Evolutionary conservation across 192 early-diverging fungal species (phyloP).

Genomic region (Backusella australiensis): DNA sequence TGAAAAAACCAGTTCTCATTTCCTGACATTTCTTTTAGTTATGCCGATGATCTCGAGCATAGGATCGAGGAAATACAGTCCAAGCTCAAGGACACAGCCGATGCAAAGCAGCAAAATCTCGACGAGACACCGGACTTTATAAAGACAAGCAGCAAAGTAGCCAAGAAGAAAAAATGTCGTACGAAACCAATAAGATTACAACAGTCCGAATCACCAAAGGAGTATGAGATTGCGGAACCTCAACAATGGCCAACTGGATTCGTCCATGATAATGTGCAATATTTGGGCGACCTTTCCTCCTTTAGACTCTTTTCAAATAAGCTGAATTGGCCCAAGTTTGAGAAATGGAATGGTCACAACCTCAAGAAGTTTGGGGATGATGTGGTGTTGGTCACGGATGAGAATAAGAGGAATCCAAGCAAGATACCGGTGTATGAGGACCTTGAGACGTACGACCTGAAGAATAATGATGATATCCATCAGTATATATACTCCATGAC

Average conservation of each 20-base stretch:
- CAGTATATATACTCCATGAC: conserved; percentile 26
- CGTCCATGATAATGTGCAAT: conserved; percentile 13
- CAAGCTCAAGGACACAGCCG: background rate
- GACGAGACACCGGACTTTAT: background rate
- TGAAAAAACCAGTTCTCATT: background rate
- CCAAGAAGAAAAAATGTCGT: background rate
- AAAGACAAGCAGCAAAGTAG: background rate
- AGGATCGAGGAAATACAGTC: background rate
- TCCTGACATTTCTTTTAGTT: background rate
- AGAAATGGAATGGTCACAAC: background rate
- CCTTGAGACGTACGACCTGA: background rate
- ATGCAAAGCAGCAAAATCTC: background rate
- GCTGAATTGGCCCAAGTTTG: background rate
- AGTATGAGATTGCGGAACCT: background rate
- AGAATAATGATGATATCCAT: conserved; percentile 11
- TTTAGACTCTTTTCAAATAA: conserved; percentile 26
- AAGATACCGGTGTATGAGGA: conserved; percentile 9
- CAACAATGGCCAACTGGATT: conserved; percentile 7
- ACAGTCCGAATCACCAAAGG: background rate
- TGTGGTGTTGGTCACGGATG: conserved; percentile 17
- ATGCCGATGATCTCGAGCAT: conserved; percentile 3
- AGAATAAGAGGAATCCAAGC: background rate
- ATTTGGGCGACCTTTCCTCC: conserved; percentile 23
- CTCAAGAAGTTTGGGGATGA: conserved; percentile 18
- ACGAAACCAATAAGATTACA: background rate